Evolutionary conservation across 2,329 filamentous ascomycete species (phyloP).

Genomic region (Thyridium curvatum): DNA sequence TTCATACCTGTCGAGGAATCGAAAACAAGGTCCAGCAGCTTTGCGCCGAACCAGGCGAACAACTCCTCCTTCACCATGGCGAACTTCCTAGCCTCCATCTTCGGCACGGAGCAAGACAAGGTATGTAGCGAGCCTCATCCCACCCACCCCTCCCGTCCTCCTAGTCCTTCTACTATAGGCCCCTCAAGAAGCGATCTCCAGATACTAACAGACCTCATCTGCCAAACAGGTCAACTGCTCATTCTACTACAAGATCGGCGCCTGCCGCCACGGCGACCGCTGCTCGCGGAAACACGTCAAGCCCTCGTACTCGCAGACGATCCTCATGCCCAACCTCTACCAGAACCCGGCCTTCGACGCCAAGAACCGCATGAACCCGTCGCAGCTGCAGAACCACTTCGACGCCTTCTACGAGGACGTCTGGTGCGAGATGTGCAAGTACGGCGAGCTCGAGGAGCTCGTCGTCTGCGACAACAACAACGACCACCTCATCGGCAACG

Average conservation of each 20-base stretch:
- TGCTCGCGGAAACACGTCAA: constrained; percentile 99
- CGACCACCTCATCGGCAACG: constrained; percentile 97
- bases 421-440: constrained; percentile 99
- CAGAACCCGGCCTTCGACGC: constrained; percentile 97
- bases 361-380: constrained; percentile 93
- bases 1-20: too few relatives aligned
- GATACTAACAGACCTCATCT: neutral
- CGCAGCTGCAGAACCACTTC: constrained; percentile 97
- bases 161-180: neutral
- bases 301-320: constrained; percentile 94
- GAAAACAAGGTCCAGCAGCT: neutral
- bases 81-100: constrained; percentile 98
- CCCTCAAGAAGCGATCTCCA: neutral
- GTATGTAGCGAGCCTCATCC: constrained; percentile 6
- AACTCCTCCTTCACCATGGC: constrained; percentile 55
- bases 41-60: neutral
- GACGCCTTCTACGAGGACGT: constrained; percentile 99
- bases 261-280: constrained; percentile 95
- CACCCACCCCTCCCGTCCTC: constrained; percentile 9
- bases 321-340: constrained; percentile 97
- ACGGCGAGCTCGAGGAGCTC: constrained; percentile 93
- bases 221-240: constrained; percentile 75
- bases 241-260: constrained; percentile 99
- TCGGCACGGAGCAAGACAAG: constrained; percentile 99
- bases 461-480: constrained; percentile 99